Evolutionary conservation across 345 rosid genomes (phyloP).

Genomic region (Cochlearia excelsa): DNA sequence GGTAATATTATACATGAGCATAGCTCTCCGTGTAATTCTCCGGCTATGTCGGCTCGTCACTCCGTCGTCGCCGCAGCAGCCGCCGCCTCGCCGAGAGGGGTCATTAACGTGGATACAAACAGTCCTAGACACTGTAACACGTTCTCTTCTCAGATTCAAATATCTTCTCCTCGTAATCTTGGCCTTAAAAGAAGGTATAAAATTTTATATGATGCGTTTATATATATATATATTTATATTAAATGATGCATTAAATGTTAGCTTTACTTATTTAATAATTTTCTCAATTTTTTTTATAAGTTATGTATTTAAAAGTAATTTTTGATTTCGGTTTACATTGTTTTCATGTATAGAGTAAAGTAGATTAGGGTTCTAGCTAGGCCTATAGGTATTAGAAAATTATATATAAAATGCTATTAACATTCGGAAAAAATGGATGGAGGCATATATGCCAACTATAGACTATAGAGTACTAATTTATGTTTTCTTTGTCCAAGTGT

Average conservation of each 20-base stretch:
- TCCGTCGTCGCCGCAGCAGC: slow-evolving; percentile 22
- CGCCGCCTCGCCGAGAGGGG: slow-evolving; percentile 38
- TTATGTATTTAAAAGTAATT: not conserved
- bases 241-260: slow-evolving; percentile 7
- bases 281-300: not conserved
- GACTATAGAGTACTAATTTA: too few relatives aligned
- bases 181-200: slow-evolving; percentile 81
- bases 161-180: slow-evolving; percentile 80
- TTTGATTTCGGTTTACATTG: slow-evolving; percentile 4
- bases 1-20: slow-evolving; percentile 33
- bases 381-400: not conserved
- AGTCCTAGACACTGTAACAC: slow-evolving; percentile 34
- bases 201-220: not conserved
- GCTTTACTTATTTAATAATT: not conserved
- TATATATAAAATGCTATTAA: not conserved
- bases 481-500: too few relatives aligned
- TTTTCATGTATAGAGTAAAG: slow-evolving; percentile 17
- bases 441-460: too few relatives aligned
- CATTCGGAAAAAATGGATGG: not conserved
- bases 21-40: slow-evolving; percentile 43
- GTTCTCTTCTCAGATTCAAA: slow-evolving; percentile 47
- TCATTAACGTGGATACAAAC: slow-evolving; percentile 41
- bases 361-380: slow-evolving; percentile 29
- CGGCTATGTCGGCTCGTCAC: slow-evolving; percentile 35
- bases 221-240: not conserved